Base-by-base conservation (phyloP, 176 grass and related monocot species). In the Ensete glaucum region DNA sequence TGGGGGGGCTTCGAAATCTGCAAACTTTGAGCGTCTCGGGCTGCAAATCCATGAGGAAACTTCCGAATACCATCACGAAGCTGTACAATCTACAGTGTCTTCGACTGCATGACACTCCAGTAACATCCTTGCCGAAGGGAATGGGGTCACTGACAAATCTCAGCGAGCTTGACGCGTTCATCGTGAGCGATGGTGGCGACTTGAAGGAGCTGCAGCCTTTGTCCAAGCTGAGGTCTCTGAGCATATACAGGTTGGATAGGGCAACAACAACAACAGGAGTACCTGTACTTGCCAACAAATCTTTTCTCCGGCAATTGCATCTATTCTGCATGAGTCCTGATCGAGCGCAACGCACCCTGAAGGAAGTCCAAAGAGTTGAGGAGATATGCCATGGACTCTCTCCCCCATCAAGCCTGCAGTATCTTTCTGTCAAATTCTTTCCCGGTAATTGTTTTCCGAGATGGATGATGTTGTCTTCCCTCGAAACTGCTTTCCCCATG, bases 181-280 rank as follows among this genome's bases (percentile, higher is more conserved):
- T 92, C 57, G 78, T 97, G 49, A 88, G 94, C 71, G 67, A 91
- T 14, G 77, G 80, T 20, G 82, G 89, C 73, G 86, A 85, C 57
- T 73, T 96, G 2, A 71, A 90, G 72, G 83, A 96, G 78, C 75
- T 96, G 34, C 85, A 76, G 63, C 49, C 54, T 53, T 78, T 92
- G 80, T 86, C 87, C 67, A 83, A 92, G 50, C 71, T 96, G 75
- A 88, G 89, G 75, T 80, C 78, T 73, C 89, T 96, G 50, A 79
- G 79, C 23, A 58, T 92, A 62, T 60, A 86, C 27, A 90, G 79
- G 55, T 49, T 92, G 62, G 89, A 90, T 73, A 92, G 85, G 53
- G 87, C 82, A 81, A 82, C 69, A 78, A 86, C 34, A 34, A 34
- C 2, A 34, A 34, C n/a, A n/a, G n/a, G n/a, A n/a, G n/a, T n/a